Evolutionary conservation across 164 flowering plant species (phyloP), one percentile per base, ranked within the genome.

Genomic region (Euptelea pleiosperma): DNA sequence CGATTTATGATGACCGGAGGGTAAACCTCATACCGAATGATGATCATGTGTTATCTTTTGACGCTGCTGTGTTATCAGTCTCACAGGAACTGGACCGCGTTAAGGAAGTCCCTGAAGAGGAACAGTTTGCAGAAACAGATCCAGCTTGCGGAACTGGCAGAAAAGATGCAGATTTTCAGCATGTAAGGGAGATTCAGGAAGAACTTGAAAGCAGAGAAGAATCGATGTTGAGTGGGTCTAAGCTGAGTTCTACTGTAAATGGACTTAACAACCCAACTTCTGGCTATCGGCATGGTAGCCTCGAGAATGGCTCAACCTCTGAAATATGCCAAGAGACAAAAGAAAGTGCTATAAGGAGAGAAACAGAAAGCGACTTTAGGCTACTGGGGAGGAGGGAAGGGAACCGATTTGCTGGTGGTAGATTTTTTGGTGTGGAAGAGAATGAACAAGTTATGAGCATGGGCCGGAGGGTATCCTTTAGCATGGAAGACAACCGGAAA

Each of bases 321-420:
- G 82, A 70, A 16, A 65, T 73, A 18, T 67, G 58, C 64, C 16
- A 51, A 2, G 90, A 85, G 37, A 3, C 73, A 10, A 89, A 82
- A 63, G 97, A 82, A 61, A 91, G 93, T 72, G 97, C 96, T 11
- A 94, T 94, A 61, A 79, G 91, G 68, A 79, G 99, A 64, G 99
- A 94, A 65, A 94, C 99, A 22, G 99, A 94, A 77, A 91, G 99
- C 8, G 99, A 94, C 24, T 94, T 87, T 67, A 75, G 99, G 67
- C 70, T 91, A 42, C 46, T 94, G 65, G 97, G 88, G 16, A 71
- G 86, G 68, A 82, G 96, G 60, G 96, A 78, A 70, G 80, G 79
- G 39, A 80, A 68, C 34, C 74, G 73, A 61, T 71, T 64, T 66
- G 69, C 62, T 61, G 86, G 86, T 29, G 83, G 96, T 18, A 84